These are phyloP conservation scores for Tulasnella sp. DNA, from an alignment of 768 basidiomycete species.

Conservation along the genomic window DNA sequence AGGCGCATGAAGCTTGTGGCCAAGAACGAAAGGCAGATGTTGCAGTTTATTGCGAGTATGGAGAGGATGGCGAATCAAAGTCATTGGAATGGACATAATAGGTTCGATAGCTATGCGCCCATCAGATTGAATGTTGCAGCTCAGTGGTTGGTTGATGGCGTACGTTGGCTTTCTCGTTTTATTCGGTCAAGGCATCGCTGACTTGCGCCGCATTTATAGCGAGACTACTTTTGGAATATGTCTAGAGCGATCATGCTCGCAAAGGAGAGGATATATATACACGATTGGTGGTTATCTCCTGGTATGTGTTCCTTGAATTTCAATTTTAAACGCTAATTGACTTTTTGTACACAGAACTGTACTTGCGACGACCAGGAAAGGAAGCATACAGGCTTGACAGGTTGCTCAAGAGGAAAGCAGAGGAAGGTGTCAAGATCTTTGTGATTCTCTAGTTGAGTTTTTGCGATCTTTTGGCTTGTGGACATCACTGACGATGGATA, in stretches of 20 bases:
- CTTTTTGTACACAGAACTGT: conserved; percentile 40
- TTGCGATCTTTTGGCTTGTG: background rate
- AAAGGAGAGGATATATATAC: conserved; percentile 80
- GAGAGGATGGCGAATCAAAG: conserved; percentile 65
- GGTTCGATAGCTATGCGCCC: conserved; percentile 92
- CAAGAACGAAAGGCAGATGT: conserved; percentile 90
- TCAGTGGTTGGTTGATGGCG: conserved; percentile 97
- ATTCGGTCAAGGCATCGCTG: conserved; percentile 7
- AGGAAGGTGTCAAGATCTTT: conserved; percentile 90
- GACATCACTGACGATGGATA: background rate
- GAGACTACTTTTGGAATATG: conserved; percentile 97
- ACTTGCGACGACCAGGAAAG: conserved; percentile 72
- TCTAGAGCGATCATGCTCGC: conserved; percentile 84
- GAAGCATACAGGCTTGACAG: conserved; percentile 77
- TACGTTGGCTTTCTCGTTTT: conserved; percentile 30
- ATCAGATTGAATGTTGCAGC: conserved; percentile 85
- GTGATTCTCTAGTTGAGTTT: conserved; percentile 76
- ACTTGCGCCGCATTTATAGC: conserved; percentile 41
- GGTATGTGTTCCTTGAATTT: conserved; percentile 31
- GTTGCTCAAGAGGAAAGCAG: conserved; percentile 79
- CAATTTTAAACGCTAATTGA: conserved; percentile 4
- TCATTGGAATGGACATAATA: conserved; percentile 64
- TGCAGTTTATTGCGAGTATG: conserved; percentile 89
- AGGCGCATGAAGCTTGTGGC: conserved; percentile 76
- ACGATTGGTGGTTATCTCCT: conserved; percentile 97